Conservation (phyloP, 148 eudicot genomes). For the Gaultheria prostrata region DNA sequence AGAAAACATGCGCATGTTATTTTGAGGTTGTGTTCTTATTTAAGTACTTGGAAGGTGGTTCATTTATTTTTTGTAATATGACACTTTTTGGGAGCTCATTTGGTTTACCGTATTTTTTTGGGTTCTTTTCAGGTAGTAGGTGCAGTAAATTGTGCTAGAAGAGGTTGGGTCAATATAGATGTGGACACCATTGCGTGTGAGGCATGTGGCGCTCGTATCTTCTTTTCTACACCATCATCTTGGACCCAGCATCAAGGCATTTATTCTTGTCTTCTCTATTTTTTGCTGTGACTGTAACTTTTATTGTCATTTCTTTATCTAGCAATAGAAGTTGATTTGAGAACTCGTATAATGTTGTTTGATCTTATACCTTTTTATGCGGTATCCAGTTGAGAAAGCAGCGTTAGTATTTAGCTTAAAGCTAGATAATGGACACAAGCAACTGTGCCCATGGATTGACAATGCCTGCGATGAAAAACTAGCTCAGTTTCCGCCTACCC, state of each 20-base stretch:
- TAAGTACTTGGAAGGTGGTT: not conserved
- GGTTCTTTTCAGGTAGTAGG: constrained; percentile 57
- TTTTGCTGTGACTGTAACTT: not conserved
- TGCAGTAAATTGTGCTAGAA: constrained; percentile 84
- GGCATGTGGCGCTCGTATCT: constrained; percentile 74
- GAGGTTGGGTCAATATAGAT: constrained; percentile 94
- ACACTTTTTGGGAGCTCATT: not conserved
- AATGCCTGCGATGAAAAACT: constrained; percentile 76
- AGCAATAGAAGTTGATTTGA: not conserved
- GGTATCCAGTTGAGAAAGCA: constrained; percentile 79
- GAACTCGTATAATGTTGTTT: not conserved
- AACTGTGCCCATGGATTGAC: constrained; percentile 86
- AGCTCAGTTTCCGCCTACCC: constrained; percentile 66
- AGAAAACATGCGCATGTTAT: not conserved
- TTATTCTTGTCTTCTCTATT: not conserved
- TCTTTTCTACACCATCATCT: constrained; percentile 79
- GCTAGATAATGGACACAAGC: constrained; percentile 87
- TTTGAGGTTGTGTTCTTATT: not conserved
- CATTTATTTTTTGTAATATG: not conserved
- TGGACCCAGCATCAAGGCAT: constrained; percentile 77
- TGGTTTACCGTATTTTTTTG: constrained; percentile 3
- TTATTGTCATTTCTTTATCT: not conserved
- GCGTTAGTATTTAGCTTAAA: constrained; percentile 87
- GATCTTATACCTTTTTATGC: constrained; percentile 11
- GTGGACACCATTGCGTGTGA: constrained; percentile 82